These are phyloP conservation scores for Penicillium subrubescens DNA, from an alignment of 495 filamentous ascomycete species.

Conservation along the genomic window DNA sequence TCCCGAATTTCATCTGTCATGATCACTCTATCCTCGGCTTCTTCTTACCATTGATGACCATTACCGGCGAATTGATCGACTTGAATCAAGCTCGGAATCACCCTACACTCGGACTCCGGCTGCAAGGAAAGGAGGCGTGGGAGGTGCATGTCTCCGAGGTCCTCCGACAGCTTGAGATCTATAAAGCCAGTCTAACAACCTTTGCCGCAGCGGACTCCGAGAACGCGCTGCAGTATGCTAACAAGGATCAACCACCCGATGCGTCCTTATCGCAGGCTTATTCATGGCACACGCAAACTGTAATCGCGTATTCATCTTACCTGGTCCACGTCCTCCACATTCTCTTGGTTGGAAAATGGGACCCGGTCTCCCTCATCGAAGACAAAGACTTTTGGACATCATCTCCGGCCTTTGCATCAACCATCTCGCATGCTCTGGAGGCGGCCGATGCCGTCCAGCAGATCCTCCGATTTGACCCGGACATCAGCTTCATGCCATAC, in stretches of 20 bases:
- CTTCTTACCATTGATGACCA: slow-evolving; percentile 93
- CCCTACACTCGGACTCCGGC: slow-evolving; percentile 79
- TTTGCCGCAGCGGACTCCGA: slow-evolving; percentile 58
- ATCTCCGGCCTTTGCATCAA: slow-evolving; percentile 76
- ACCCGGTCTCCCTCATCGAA: slow-evolving; percentile 81
- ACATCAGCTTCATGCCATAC: slow-evolving; percentile 87
- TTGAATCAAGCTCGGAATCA: slow-evolving; percentile 88
- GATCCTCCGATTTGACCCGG: slow-evolving; percentile 82
- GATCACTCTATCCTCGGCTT: slow-evolving; percentile 91
- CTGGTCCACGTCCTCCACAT: slow-evolving; percentile 85
- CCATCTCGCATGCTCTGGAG: slow-evolving; percentile 76
- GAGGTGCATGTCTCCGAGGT: slow-evolving; percentile 80
- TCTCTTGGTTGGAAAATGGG: slow-evolving; percentile 83
- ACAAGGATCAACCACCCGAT: slow-evolving; percentile 47
- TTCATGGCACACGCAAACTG: slow-evolving; percentile 78
- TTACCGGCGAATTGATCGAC: slow-evolving; percentile 89
- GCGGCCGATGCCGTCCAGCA: slow-evolving; percentile 80
- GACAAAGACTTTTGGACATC: slow-evolving; percentile 90
- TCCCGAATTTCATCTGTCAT: slow-evolving; percentile 81
- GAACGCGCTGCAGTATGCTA: slow-evolving; percentile 25
- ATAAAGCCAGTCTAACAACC: slow-evolving; percentile 82
- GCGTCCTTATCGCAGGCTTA: slow-evolving; percentile 48
- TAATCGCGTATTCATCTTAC: slow-evolving; percentile 88
- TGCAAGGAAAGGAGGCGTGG: slow-evolving; percentile 74
- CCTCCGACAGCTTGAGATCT: slow-evolving; percentile 74